Evolutionary conservation across 2,329 filamentous ascomycete species (phyloP).

Genomic region (Aspergillus chevalieri): DNA sequence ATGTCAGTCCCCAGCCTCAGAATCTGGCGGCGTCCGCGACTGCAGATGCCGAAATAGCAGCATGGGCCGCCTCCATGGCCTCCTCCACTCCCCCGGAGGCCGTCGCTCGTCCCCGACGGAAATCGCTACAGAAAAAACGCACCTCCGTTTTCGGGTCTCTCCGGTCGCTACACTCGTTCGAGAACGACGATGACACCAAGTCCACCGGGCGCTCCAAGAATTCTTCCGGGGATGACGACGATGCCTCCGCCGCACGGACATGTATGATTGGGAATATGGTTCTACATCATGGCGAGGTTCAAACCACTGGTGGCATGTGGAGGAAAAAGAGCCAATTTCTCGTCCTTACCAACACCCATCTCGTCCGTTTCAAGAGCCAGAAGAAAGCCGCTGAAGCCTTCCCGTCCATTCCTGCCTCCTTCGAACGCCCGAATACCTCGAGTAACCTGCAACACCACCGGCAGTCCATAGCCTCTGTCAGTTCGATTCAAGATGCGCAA

Average conservation of each 20-base stretch:
- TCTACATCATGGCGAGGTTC: slow-evolving; percentile 62
- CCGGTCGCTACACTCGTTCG: slow-evolving; percentile 46
- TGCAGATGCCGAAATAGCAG: slow-evolving; percentile 20
- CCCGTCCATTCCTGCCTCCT: slow-evolving; percentile 42
- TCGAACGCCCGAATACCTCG: slow-evolving; percentile 37
- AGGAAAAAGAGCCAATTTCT: slow-evolving; percentile 67
- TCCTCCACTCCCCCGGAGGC: slow-evolving; percentile 20
- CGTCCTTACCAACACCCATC: slow-evolving; percentile 62
- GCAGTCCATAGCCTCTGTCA: slow-evolving; percentile 55
- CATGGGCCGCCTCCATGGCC: slow-evolving; percentile 17
- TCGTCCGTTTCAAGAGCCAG: slow-evolving; percentile 64
- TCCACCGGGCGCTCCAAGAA: slow-evolving; percentile 46
- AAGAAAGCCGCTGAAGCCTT: slow-evolving; percentile 60
- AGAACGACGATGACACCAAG: slow-evolving; percentile 51
- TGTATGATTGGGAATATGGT: slow-evolving; percentile 44
- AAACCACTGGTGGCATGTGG: slow-evolving; percentile 64
- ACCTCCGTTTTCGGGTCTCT: slow-evolving; percentile 57
- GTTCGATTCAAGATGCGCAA: slow-evolving; percentile 57
- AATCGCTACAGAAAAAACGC: slow-evolving; percentile 42
- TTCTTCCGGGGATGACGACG: slow-evolving; percentile 45
- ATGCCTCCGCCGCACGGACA: slow-evolving; percentile 25
- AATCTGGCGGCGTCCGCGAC: slow-evolving; percentile 18
- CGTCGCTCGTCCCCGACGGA: slow-evolving; percentile 30
- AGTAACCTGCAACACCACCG: slow-evolving; percentile 27
- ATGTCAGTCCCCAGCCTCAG: slow-evolving; percentile 19